A percentile compares a stretch with the other conserved stretches of the same genome.
Conservation (phyloP, 768 basidiomycete genomes). For the Trichaptum fuscoviolaceum region DNA sequence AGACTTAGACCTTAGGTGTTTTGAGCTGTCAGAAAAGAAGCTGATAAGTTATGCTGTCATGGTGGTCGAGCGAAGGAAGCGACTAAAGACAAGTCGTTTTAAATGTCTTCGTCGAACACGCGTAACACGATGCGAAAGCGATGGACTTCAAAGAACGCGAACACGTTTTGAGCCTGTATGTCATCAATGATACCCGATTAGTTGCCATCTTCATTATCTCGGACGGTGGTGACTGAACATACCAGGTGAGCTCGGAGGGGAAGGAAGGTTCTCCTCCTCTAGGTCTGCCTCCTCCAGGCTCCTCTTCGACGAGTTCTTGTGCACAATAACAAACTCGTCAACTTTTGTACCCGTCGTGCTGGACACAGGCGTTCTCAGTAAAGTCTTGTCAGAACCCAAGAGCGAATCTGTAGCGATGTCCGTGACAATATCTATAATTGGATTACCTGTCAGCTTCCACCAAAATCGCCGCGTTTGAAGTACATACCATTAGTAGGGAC, state of each 20-base stretch:
- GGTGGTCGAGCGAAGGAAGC: too few species aligned
- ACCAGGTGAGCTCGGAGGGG: slow-evolving; percentile 43
- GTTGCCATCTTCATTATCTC: background rate
- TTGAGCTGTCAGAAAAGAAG: background rate
- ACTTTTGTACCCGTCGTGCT: slow-evolving; percentile 47
- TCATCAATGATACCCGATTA: background rate
- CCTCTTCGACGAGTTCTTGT: slow-evolving; percentile 45
- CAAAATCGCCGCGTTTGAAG: background rate
- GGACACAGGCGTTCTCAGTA: slow-evolving; percentile 9
- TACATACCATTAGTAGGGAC: slow-evolving; percentile 2
- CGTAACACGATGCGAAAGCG: background rate
- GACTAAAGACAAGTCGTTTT: background rate
- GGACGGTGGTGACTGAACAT: slow-evolving; percentile 4
- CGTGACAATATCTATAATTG: slow-evolving; percentile 29
- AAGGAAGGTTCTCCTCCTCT: slow-evolving; percentile 24
- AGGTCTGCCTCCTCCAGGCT: slow-evolving; percentile 42
- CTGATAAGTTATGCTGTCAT: background rate
- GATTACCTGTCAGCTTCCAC: too few species aligned
- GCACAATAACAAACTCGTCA: slow-evolving; percentile 50
- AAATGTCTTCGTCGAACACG: background rate
- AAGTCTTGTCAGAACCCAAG: slow-evolving; percentile 33
- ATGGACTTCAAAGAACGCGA: slow-evolving; percentile 27
- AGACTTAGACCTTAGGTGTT: background rate
- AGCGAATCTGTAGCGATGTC: slow-evolving; percentile 40
- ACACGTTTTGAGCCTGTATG: slow-evolving; percentile 39